Evolutionary conservation across 345 rosid species (phyloP), one percentile per base, ranked within the genome.

Genomic region (Salix dunnii): DNA sequence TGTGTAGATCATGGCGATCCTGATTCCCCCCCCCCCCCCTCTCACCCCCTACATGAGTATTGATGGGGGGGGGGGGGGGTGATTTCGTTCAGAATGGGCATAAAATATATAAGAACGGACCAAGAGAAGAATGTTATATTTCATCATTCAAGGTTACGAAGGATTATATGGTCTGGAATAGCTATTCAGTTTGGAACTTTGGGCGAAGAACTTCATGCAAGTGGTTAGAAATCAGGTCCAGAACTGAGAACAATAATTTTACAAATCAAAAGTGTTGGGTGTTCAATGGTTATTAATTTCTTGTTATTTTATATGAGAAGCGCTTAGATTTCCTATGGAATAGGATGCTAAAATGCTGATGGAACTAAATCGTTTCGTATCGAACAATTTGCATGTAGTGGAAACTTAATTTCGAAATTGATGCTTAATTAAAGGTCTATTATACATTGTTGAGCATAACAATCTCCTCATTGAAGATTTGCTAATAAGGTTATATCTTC

Each of bases 371-470:
- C n/a, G n/a, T n/a, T 36, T 72, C 46, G 67, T 46, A 48, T 46
- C 63, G 17, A 35, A n/a, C 68, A 31, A 20, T 75, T 9, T 23
- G 14, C 60, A 58, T 33, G 46, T 25, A 28, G 68, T 33, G 58
- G 27, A 28, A 70, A n/a, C 65, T 71, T 66, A 17, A 53, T 11
- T 23, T 70, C 49, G 75, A 72, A 49, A 63, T 68, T 65, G 69
- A 82, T 40, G 25, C 71, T 74, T 10, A 70, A 76, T 74, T 10
- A 70, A 76, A 80, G 71, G 53, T 73, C 36, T 85, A 82, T 84
- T 82, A 74, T 79, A 86, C 87, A 88, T 78, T 23, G 62, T 76
- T 73, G 71, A 73, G 79, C 78, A 81, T 70, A 74, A 73, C 62
- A 73, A 70, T 79, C 75, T 77, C 81, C 79, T 38, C 31, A 55